A percentile compares a stretch with the other conserved stretches of the same genome.
Conservation (phyloP, 75 land plant genomes). For the Chamaecyparis obtusa region DNA sequence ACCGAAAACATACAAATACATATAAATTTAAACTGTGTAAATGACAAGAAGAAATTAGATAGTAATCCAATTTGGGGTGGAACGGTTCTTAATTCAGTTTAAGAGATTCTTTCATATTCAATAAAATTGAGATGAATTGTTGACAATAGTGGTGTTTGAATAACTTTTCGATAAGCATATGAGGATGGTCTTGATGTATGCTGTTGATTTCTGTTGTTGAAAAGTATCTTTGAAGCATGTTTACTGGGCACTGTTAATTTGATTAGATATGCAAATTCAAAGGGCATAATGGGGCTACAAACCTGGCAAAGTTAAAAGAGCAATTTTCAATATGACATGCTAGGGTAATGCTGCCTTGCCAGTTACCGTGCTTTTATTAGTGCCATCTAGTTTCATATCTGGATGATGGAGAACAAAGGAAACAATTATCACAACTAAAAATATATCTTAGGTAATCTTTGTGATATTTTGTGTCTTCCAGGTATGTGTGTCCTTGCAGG, state of each 20-base stretch:
- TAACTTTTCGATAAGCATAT: not conserved
- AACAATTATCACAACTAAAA: not conserved
- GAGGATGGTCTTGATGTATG: not conserved
- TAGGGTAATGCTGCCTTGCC: not conserved
- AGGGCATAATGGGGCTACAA: not conserved
- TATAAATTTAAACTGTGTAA: not conserved
- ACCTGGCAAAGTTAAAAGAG: not conserved
- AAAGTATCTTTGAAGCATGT: not conserved
- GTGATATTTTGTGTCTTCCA: constrained; percentile 16
- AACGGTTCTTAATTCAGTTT: not conserved
- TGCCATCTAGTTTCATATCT: not conserved
- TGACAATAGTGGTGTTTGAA: not conserved
- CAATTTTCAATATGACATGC: not conserved
- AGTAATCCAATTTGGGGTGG: not conserved
- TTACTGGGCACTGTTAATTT: not conserved
- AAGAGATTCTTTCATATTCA: not conserved
- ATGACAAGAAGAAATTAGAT: not conserved
- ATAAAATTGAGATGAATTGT: not conserved
- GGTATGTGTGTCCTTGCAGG: constrained; percentile 94
- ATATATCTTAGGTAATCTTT: not conserved
- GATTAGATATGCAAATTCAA: not conserved
- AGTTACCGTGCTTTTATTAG: not conserved
- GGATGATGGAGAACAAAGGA: not conserved
- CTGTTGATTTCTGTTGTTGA: not conserved
- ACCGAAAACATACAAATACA: not conserved